phyloP scores from a whole-genome alignment of 176 grass and related monocot species.

The Oryza brachyantha region DNA sequence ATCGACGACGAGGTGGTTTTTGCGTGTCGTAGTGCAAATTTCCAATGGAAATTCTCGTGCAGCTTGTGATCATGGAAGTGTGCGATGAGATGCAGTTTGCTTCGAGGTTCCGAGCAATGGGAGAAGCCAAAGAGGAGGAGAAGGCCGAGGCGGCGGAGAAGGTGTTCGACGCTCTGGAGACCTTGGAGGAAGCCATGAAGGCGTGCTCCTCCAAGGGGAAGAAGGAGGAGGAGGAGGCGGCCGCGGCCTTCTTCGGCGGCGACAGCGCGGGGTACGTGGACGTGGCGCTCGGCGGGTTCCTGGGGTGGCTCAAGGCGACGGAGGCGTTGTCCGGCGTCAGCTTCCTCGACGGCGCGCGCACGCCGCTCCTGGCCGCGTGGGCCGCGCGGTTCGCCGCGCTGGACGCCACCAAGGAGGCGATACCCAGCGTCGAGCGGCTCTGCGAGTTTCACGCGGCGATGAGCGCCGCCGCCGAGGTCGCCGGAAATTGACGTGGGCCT shows the following conservation, averaged over 20 bases:
- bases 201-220: slow-evolving; percentile 19
- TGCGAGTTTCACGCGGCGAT: slow-evolving; percentile 9
- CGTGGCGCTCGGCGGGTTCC: slow-evolving; percentile 15
- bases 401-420: slow-evolving; percentile 21
- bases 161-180: background rate
- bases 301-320: slow-evolving; percentile 15
- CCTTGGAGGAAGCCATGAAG: slow-evolving; percentile 35
- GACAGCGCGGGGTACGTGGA: slow-evolving; percentile 33
- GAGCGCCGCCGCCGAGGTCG: too few relatives aligned
- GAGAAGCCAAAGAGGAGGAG: slow-evolving; percentile 21
- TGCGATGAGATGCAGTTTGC: background rate
- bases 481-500: too few relatives aligned
- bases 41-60: background rate
- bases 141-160: slow-evolving; percentile 4
- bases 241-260: slow-evolving; percentile 39
- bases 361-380: slow-evolving; percentile 27
- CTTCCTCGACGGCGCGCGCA: slow-evolving; percentile 16
- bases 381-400: slow-evolving; percentile 19
- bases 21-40: background rate
- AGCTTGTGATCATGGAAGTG: too few relatives aligned
- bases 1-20: slow-evolving; percentile 39
- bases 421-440: background rate
- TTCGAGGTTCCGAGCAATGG: background rate
- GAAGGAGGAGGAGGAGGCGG: too few relatives aligned
- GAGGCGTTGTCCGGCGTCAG: slow-evolving; percentile 17